Evolutionary conservation across 257 asterid genomes (phyloP).

Genomic region (Leptodermis oblonga): DNA sequence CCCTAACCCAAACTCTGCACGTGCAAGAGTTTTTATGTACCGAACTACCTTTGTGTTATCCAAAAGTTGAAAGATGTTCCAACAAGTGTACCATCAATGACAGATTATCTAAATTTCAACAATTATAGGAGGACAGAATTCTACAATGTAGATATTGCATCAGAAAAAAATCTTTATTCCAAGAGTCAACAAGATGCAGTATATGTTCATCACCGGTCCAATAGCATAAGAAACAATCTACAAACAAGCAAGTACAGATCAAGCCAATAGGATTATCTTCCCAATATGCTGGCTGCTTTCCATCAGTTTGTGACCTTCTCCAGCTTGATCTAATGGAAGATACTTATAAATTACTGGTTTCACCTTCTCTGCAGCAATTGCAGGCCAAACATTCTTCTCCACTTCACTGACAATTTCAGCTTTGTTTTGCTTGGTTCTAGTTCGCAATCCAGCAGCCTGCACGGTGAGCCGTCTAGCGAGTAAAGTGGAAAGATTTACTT

Average conservation of each 20-base stretch:
- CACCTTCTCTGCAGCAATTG: slow-evolving; percentile 66
- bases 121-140: too few species aligned
- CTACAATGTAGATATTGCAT: too few species aligned
- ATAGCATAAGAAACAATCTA: background rate
- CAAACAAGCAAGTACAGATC: background rate
- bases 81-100: too few species aligned
- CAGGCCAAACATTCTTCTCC: slow-evolving; percentile 94
- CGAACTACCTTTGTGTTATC: too few species aligned
- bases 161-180: too few species aligned
- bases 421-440: slow-evolving; percentile 62
- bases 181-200: too few species aligned
- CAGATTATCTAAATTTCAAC: too few species aligned
- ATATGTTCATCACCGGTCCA: background rate
- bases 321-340: slow-evolving; percentile 62
- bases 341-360: slow-evolving; percentile 68
- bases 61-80: too few species aligned
- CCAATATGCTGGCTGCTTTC: slow-evolving; percentile 94
- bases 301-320: slow-evolving; percentile 73
- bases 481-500: slow-evolving; percentile 62
- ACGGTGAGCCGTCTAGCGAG: slow-evolving; percentile 73
- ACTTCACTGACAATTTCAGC: slow-evolving; percentile 80
- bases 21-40: too few species aligned
- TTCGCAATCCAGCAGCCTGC: slow-evolving; percentile 91
- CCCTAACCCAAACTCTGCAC: too few species aligned
- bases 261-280: slow-evolving; percentile 65